These are phyloP conservation scores for Exsudoporus frostii DNA, from an alignment of 768 basidiomycete species.

Conservation along the genomic window DNA sequence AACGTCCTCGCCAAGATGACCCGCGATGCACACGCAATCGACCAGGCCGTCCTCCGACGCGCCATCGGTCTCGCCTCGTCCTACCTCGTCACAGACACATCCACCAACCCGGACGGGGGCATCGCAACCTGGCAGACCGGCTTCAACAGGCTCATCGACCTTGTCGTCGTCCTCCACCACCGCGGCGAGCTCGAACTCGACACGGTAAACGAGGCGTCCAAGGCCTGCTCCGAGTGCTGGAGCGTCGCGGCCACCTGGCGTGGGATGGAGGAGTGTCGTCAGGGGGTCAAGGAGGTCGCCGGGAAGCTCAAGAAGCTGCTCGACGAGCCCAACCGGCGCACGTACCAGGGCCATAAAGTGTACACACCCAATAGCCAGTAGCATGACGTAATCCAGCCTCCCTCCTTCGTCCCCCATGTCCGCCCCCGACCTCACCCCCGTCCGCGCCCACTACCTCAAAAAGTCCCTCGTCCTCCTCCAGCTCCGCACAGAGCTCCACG, in stretches of 20 bases:
- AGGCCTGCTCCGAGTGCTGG: conserved; percentile 79
- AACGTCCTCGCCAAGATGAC: conserved; percentile 52
- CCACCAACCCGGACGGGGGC: conserved; percentile 56
- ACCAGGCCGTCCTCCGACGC: conserved; percentile 60
- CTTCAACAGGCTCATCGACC: conserved; percentile 65
- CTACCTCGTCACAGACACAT: conserved; percentile 73
- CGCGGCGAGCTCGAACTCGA: conserved; percentile 70
- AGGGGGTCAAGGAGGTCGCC: conserved; percentile 60
- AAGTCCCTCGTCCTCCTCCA: conserved; percentile 90
- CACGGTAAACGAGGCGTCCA: conserved; percentile 61
- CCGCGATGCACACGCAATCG: conserved; percentile 43
- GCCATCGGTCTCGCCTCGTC: conserved; percentile 71
- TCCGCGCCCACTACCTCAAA: conserved; percentile 97
- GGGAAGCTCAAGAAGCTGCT: conserved; percentile 53
- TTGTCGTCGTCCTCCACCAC: conserved; percentile 67
- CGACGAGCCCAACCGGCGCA: conserved; percentile 32
- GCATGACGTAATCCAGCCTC: conserved; percentile 13
- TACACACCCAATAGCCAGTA: conserved; percentile 27
- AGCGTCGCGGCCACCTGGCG: conserved; percentile 65
- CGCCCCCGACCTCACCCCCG: conserved; percentile 58
- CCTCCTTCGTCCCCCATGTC: neutral
- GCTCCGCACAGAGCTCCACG: conserved; percentile 73
- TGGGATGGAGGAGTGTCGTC: conserved; percentile 60
- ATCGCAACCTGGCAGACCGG: conserved; percentile 63
- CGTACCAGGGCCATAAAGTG: conserved; percentile 32